Evolutionary conservation across 139 green algal species (phyloP), one percentile per base, ranked within the genome.

Genomic region (Gonium pectorale): DNA sequence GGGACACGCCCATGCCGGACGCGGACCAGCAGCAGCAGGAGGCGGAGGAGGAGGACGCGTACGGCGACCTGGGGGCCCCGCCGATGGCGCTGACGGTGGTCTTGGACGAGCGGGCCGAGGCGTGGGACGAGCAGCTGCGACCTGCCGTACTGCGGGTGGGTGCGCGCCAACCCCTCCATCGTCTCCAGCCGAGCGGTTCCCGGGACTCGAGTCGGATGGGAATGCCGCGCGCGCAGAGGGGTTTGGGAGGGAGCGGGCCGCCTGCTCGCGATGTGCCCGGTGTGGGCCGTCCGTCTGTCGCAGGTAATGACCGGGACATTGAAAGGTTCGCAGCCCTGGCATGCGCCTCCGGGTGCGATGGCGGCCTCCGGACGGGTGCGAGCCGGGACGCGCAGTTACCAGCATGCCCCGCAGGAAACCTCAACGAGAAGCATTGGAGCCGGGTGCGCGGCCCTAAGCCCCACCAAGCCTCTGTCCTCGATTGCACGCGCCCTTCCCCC

Each of bases 51-150:
- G 24, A 81, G 6, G 52, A 17, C 9, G 29, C 15, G 54, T 29
- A n/a, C 21, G 51, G 56, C 54, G 13, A 9, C 33, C 22, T 52
- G 27, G 75, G 75, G 5, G 6, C 31, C 31, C 75, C 75, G 75
- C 75, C 75, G 38, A 3, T 51, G 41, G 51, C 75, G 41, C 38
- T 82, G 54, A 71, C 75, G 0, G 70, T 79, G 19, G 44, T 69
- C 5, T 44, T 81, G 73, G 54, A 68, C 37, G 73, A 81, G 38
- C 37, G 22, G 35, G 9, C 27, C 21, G 7, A 29, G 29, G 27
- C 29, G 3, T 81, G 73, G 71, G 49, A 33, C 37, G 4, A 21
- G 35, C 5, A 5, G 19, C 5, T 67, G 35, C 49, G 52, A 3
- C 9, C 22, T 35, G 35, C 9, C 51, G 51, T 80, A 17, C 1